Conservation (phyloP, 148 eudicot genomes). For the Cornus kousa region DNA sequence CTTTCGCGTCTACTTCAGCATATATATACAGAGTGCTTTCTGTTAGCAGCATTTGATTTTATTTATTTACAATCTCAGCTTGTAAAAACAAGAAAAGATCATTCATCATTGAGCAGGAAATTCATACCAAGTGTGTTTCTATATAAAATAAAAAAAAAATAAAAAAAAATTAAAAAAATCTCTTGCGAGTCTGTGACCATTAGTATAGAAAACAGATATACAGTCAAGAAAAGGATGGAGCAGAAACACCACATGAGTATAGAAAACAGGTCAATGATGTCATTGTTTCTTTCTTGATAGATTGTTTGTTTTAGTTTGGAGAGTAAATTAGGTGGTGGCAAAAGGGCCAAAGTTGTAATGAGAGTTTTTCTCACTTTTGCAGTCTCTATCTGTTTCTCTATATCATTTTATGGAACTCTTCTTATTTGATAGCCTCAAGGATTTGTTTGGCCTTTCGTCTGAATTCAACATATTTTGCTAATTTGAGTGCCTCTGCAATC, state of each 20-base stretch:
- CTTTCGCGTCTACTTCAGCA: slow-evolving; percentile 7
- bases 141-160: too few relatives aligned
- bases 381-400: not conserved
- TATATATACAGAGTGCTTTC: slow-evolving; percentile 1
- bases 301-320: slow-evolving; percentile 6
- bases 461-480: not conserved
- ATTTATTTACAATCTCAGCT: slow-evolving; percentile 5
- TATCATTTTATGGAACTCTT: not conserved
- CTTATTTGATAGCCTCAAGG: not conserved
- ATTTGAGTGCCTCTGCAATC: too few relatives aligned
- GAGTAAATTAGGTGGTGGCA: slow-evolving; percentile 13
- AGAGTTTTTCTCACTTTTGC: slow-evolving; percentile 15
- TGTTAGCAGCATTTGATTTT: slow-evolving; percentile 12
- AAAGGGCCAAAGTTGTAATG: slow-evolving; percentile 16
- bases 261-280: slow-evolving; percentile 11
- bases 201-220: not conserved
- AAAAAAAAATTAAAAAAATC: too few relatives aligned
- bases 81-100: not conserved
- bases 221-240: not conserved
- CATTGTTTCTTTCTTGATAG: slow-evolving; percentile 2
- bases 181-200: too few relatives aligned
- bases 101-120: slow-evolving; percentile 5
- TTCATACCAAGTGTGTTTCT: not conserved
- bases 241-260: not conserved
- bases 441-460: not conserved